These are phyloP conservation scores for Arctostaphylos glauca DNA, from an alignment of 148 eudicot species.

Conservation along the genomic window DNA sequence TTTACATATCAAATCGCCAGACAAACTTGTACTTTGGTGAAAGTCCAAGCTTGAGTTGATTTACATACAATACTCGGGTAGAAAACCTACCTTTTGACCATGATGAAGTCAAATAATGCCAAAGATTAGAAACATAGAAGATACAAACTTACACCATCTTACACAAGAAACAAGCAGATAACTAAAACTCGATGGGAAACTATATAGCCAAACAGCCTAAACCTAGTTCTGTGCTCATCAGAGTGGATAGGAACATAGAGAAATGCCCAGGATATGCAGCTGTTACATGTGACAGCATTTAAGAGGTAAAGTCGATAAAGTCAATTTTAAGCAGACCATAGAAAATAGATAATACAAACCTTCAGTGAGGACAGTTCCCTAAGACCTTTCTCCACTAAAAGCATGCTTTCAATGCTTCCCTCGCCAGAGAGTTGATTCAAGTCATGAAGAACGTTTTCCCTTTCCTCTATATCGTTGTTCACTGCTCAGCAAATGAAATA, in stretches of 20 bases:
- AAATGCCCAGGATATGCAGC: background rate
- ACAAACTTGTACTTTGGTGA: background rate
- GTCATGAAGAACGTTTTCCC: constrained; percentile 31
- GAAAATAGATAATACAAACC: constrained; percentile 33
- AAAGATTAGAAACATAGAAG: background rate
- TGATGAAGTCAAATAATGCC: constrained; percentile 1
- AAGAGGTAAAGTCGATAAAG: background rate
- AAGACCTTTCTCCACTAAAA: constrained; percentile 83
- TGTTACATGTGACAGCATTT: background rate
- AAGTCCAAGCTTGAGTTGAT: background rate
- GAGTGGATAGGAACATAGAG: background rate
- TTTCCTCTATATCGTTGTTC: constrained; percentile 48
- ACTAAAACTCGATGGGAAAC: background rate
- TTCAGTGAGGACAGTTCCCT: constrained; percentile 73
- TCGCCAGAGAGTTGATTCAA: constrained; percentile 48
- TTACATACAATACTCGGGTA: background rate
- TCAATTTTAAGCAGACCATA: constrained; percentile 2
- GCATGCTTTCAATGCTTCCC: constrained; percentile 83
- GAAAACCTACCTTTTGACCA: background rate
- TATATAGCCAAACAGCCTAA: background rate
- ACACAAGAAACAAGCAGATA: background rate
- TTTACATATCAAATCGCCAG: background rate
- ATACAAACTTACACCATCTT: background rate
- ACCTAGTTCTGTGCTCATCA: background rate
- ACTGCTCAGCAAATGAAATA: constrained; percentile 39